Base-by-base conservation (phyloP, 805 yeast genomes). In the Torulaspora delbrueckii region DNA sequence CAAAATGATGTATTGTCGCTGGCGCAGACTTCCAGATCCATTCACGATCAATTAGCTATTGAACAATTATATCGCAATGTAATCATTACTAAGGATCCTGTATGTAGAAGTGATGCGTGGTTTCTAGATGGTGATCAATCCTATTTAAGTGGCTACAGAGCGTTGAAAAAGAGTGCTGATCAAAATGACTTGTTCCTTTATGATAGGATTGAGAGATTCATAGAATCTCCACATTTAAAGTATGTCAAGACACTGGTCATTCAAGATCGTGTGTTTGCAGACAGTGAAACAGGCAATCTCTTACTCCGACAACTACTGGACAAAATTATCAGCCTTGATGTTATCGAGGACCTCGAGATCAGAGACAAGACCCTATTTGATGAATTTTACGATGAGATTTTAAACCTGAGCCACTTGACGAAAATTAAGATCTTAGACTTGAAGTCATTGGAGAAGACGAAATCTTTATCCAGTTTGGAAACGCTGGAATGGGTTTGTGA, bases 131-230 rank as follows among this genome's bases (percentile, higher is more conserved):
- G 69, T 0, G 53, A 54, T 3, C 64, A 50, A 39, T 72, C 79
- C 0, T 65, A 68, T 39, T 43, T 77, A 3, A 67, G 75, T 13
- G 72, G 73, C 0, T 51, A 64, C 19, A 52, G 60, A 5, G 63
- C 69, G 3, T 55, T 68, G 2, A 54, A 63, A 9, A 69, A 70
- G 34, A 61, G 65, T 8, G 48, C 44, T 0, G 66, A 67, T 31
- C 68, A 69, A 37, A 70, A 73, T 42, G 69, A 65, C 25, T 52
- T 69, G 37, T 57, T 73, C 14, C 57, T 68, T 8, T 52, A 61
- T 23, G 58, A 69, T 18, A 68, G 75, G 49, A 64, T 79, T 38
- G 67, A 66, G 31, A 61, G 72, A 2, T 57, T 81, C 33, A 38
- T 68, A 9, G 68, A 69, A 16, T 62, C 67, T 2, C 59, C 60